A percentile compares a stretch with the other conserved stretches of the same genome.
These are phyloP conservation scores for Cudoniella acicularis DNA, from an alignment of 495 filamentous ascomycete genomes.

Conservation along the genomic window DNA sequence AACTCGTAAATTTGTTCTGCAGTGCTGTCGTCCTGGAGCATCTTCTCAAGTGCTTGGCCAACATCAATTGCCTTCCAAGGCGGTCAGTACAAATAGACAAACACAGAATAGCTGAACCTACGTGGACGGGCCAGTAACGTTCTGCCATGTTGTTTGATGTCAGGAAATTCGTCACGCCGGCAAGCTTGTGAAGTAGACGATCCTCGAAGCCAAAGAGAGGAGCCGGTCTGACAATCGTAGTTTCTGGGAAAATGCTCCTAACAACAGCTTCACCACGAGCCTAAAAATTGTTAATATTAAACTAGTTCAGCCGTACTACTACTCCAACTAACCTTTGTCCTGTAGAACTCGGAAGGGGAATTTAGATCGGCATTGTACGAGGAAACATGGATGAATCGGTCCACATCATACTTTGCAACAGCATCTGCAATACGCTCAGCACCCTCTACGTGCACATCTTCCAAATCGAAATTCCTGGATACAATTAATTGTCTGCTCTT, in stretches of 20 bases:
- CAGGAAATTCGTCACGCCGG: constrained; percentile 71
- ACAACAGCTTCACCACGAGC: constrained; percentile 78
- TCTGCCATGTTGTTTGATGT: constrained; percentile 92
- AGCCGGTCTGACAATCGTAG: constrained; percentile 92
- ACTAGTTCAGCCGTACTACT: no score
- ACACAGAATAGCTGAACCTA: constrained; percentile 40
- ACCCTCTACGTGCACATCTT: constrained; percentile 92
- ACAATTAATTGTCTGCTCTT: constrained; percentile 24
- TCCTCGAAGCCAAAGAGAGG: constrained; percentile 96
- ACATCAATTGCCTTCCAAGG: constrained; percentile 73
- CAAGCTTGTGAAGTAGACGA: constrained; percentile 81
- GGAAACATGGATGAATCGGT: constrained; percentile 95
- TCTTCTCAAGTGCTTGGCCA: constrained; percentile 77
- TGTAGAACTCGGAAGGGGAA: constrained; percentile 80
- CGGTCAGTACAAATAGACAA: constrained; percentile 23
- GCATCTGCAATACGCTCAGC: constrained; percentile 94
- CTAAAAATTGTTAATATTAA: constrained; percentile 35
- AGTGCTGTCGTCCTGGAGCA: constrained; percentile 86
- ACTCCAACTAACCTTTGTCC: constrained; percentile 66
- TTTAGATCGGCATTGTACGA: constrained; percentile 83
- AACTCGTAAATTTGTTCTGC: constrained; percentile 91
- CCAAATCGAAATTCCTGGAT: constrained; percentile 82
- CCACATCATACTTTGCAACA: constrained; percentile 96
- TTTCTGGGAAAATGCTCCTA: constrained; percentile 92
- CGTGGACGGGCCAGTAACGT: constrained; percentile 87